Evolutionary conservation across 108 stramenopile genomes (phyloP).

Genomic region (Ochromonas danica): DNA sequence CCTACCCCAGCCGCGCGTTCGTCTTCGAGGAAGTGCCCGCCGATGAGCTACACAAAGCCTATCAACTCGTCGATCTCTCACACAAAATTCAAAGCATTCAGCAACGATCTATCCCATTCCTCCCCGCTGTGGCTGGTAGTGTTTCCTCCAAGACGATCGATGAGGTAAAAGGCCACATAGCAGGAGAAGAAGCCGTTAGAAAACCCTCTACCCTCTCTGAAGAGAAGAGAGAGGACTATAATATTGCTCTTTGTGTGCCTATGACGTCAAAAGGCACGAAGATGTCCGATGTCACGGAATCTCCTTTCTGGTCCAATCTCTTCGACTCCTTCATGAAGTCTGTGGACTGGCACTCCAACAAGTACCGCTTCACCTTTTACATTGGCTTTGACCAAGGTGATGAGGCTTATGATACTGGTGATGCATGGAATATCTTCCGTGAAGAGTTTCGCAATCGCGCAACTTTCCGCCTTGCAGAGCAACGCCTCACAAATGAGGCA

Average conservation of each 20-base stretch:
- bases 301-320: slow-evolving; percentile 36
- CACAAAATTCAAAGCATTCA: neutral
- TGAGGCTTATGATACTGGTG: slow-evolving; percentile 38
- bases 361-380: slow-evolving; percentile 23
- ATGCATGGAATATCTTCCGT: slow-evolving; percentile 34
- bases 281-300: slow-evolving; percentile 17
- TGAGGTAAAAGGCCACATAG: too few relatives aligned
- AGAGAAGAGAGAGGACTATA: neutral
- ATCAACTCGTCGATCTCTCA: neutral
- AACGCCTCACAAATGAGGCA: neutral
- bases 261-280: slow-evolving; percentile 36
- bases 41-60: neutral
- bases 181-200: too few relatives aligned
- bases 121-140: too few relatives aligned
- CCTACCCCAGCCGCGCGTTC: too few relatives aligned
- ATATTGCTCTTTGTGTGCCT: slow-evolving; percentile 8
- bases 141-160: too few relatives aligned
- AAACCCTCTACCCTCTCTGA: too few relatives aligned
- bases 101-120: neutral
- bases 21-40: neutral
- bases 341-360: slow-evolving; percentile 36
- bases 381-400: slow-evolving; percentile 37
- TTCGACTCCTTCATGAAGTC: slow-evolving; percentile 42
- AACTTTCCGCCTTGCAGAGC: neutral
- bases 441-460: slow-evolving; percentile 21